A percentile compares a stretch with the other conserved stretches of the same genome.
These are phyloP conservation scores for Aspergillus sp. DNA, from an alignment of 2,329 filamentous ascomycete genomes.

Conservation along the genomic window DNA sequence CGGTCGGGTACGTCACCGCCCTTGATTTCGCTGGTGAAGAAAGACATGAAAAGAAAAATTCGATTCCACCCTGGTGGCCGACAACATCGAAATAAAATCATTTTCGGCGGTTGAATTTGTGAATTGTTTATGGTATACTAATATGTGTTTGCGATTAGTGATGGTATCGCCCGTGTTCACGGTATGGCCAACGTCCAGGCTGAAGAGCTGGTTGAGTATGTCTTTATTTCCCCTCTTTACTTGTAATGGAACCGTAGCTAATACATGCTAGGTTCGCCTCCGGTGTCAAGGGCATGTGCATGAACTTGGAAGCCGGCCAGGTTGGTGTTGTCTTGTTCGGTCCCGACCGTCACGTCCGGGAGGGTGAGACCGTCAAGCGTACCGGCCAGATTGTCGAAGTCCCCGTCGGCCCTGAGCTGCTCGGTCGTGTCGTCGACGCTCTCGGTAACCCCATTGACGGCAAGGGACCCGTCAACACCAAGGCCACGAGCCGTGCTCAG, in stretches of 20 bases:
- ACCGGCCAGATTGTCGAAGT: slow-evolving; percentile 99
- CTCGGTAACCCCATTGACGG: slow-evolving; percentile 99
- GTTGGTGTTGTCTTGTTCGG: slow-evolving; percentile 99
- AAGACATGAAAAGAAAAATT: slow-evolving; percentile 17
- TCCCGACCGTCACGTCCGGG: slow-evolving; percentile 99
- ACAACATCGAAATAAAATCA: slow-evolving; percentile 23
- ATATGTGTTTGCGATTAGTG: slow-evolving; percentile 52
- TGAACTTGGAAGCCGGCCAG: slow-evolving; percentile 99
- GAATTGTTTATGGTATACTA: slow-evolving; percentile 5
- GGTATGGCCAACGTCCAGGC: slow-evolving; percentile 99
- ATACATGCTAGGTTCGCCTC: slow-evolving; percentile 73
- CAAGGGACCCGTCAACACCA: slow-evolving; percentile 93
- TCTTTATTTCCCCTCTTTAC: slow-evolving; percentile 26
- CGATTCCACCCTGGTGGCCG: slow-evolving; percentile 8
- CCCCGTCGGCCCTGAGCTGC: slow-evolving; percentile 82
- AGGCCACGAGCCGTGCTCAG: slow-evolving; percentile 89
- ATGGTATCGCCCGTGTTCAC: slow-evolving; percentile 99
- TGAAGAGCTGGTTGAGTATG: slow-evolving; percentile 99
- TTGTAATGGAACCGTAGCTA: slow-evolving; percentile 13
- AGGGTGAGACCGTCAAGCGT: slow-evolving; percentile 99
- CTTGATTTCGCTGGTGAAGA: slow-evolving; percentile 6
- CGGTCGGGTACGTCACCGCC: slow-evolving; percentile 75
- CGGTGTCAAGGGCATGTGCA: slow-evolving; percentile 99
- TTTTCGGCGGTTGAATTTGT: slow-evolving; percentile 6
- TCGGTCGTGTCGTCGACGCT: slow-evolving; percentile 97